These are phyloP conservation scores for Microthyrium microscopicum DNA, from an alignment of 2,329 filamentous ascomycete genomes.

Conservation along the genomic window DNA sequence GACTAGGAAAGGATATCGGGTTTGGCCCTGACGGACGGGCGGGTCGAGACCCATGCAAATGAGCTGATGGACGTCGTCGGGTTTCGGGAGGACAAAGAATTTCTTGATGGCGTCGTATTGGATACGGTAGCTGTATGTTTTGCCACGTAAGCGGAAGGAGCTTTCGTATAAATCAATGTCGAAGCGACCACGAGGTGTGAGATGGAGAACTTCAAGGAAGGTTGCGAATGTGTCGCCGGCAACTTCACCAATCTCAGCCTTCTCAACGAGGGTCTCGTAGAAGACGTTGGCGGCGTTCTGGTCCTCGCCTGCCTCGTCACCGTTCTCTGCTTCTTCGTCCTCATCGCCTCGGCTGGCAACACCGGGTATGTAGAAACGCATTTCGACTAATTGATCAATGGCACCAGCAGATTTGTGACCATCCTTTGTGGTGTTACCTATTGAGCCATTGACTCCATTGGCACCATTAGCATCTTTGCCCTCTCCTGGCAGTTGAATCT, in stretches of 20 bases:
- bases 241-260: constrained; percentile 96
- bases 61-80: constrained; percentile 92
- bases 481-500: constrained; percentile 62
- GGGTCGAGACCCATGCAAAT: constrained; percentile 90
- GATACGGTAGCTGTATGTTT: constrained; percentile 99
- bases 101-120: constrained; percentile 97
- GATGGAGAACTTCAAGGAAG: constrained; percentile 89
- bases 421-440: constrained; percentile 56
- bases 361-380: constrained; percentile 96
- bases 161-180: constrained; percentile 99
- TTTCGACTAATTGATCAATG: constrained; percentile 87
- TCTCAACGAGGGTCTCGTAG: constrained; percentile 94
- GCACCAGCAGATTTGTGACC: constrained; percentile 83
- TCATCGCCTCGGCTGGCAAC: constrained; percentile 51
- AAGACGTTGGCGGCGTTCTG: constrained; percentile 95
- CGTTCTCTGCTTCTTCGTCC: constrained; percentile 52
- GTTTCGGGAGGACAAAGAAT: constrained; percentile 95
- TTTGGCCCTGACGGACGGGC: constrained; percentile 90
- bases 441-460: constrained; percentile 55
- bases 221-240: constrained; percentile 97
- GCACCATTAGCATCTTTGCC: constrained; percentile 53
- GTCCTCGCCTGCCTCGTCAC: constrained; percentile 48
- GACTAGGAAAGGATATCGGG: constrained; percentile 91
- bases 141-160: constrained; percentile 90
- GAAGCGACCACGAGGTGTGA: constrained; percentile 96